Evolutionary conservation across 768 basidiomycete genomes (phyloP).

Genomic region (Dioszegia aurantiaca): DNA sequence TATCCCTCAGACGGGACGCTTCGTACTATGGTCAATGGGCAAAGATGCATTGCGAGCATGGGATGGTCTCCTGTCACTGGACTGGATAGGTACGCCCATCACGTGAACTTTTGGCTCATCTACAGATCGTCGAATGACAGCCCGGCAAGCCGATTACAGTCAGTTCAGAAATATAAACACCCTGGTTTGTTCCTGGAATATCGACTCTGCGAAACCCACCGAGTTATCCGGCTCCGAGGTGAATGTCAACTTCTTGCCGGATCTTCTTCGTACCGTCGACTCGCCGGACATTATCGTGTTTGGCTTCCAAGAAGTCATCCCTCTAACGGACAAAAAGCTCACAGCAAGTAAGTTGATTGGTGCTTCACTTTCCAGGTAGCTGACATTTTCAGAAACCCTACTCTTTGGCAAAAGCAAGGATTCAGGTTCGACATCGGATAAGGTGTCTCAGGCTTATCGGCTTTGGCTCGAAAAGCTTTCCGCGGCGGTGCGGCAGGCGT

Average conservation of each 20-base stretch:
- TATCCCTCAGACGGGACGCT: constrained; percentile 48
- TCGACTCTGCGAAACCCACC: constrained; percentile 81
- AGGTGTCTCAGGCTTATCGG: constrained; percentile 80
- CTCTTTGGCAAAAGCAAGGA: constrained; percentile 72
- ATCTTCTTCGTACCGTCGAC: constrained; percentile 69
- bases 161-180: constrained; percentile 72
- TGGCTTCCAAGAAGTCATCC: constrained; percentile 94
- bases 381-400: constrained; percentile 63
- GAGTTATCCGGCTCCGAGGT: constrained; percentile 63
- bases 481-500: constrained; percentile 70
- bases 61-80: constrained; percentile 81
- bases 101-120: not conserved
- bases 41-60: constrained; percentile 74
- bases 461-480: constrained; percentile 81
- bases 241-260: constrained; percentile 78
- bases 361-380: not conserved
- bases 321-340: constrained; percentile 88
- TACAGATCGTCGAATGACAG: constrained; percentile 70
- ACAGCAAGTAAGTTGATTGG: constrained; percentile 61
- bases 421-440: constrained; percentile 66
- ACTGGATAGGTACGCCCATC: constrained; percentile 77
- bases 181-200: constrained; percentile 87
- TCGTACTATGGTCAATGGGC: constrained; percentile 73
- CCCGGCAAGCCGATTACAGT: constrained; percentile 73
- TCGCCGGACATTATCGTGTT: constrained; percentile 85